A percentile compares a stretch with the other conserved stretches of the same genome.
phyloP scores from a whole-genome alignment of 257 asterid species.

The Marsdenia floribunda region DNA sequence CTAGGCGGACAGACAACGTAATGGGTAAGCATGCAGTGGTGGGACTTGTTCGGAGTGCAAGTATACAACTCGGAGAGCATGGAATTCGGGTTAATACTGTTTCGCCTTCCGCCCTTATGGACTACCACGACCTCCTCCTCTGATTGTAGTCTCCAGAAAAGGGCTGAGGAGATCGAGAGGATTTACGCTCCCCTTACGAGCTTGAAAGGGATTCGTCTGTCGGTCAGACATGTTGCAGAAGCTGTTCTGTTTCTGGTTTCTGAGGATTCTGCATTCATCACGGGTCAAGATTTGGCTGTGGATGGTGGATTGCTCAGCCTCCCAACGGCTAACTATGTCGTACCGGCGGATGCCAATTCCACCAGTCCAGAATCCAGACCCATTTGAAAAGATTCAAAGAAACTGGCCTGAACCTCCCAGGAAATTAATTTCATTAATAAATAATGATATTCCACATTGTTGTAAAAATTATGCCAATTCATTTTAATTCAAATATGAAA shows the following conservation, averaged over 20 bases:
- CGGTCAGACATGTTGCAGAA: slow-evolving; percentile 21
- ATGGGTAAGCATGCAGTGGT: slow-evolving; percentile 30
- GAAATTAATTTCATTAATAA: too few relatives aligned
- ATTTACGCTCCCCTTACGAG: slow-evolving; percentile 2
- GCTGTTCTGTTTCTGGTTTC: slow-evolving; percentile 23
- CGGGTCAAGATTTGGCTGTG: slow-evolving; percentile 22
- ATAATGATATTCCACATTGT: too few relatives aligned
- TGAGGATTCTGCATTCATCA: slow-evolving; percentile 20
- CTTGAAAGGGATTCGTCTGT: slow-evolving; percentile 8
- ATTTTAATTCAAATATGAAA: too few relatives aligned
- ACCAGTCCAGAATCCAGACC: background rate
- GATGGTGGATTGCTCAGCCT: slow-evolving; percentile 27
- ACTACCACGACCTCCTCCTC: too few relatives aligned
- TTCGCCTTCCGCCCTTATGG: slow-evolving; percentile 16
- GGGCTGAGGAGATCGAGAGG: slow-evolving; percentile 3
- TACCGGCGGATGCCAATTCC: background rate
- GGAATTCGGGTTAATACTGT: slow-evolving; percentile 30
- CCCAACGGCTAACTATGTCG: background rate
- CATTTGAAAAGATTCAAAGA: too few relatives aligned
- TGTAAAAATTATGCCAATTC: too few relatives aligned
- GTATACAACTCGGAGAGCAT: slow-evolving; percentile 20
- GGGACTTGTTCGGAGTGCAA: slow-evolving; percentile 22
- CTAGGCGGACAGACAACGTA: background rate
- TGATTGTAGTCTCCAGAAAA: background rate
- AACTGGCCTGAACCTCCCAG: too few relatives aligned